phyloP scores from a whole-genome alignment of 2,329 filamentous ascomycete species.

The Xylariaceae sp. region DNA sequence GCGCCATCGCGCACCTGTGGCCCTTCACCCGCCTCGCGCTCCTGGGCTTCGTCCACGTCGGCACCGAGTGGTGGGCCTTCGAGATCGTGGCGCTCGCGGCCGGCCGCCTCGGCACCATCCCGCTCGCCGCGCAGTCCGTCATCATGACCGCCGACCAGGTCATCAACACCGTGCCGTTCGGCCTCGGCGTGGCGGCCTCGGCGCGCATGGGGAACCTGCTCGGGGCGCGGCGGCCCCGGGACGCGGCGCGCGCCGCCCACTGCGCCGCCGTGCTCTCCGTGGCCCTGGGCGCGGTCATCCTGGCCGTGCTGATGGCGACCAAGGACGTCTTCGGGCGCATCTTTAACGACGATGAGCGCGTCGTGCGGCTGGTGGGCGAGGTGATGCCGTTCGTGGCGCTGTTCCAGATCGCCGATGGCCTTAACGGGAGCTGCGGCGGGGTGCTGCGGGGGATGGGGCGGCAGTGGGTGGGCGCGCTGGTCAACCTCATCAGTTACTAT shows the following conservation, averaged over 20 bases:
- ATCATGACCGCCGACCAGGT: slow-evolving; percentile 89
- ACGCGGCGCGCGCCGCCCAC: slow-evolving; percentile 69
- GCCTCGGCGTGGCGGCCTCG: slow-evolving; percentile 76
- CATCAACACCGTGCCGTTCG: slow-evolving; percentile 82
- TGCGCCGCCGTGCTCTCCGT: slow-evolving; percentile 70
- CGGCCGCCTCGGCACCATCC: slow-evolving; percentile 72
- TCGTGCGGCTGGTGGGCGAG: slow-evolving; percentile 67
- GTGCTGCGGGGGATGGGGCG: slow-evolving; percentile 77
- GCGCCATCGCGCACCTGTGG: slow-evolving; percentile 61
- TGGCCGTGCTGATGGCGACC: slow-evolving; percentile 65
- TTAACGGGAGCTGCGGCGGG: slow-evolving; percentile 82
- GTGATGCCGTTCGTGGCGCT: slow-evolving; percentile 84
- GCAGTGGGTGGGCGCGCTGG: slow-evolving; percentile 77
- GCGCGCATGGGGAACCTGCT: slow-evolving; percentile 76
- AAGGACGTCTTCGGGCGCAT: slow-evolving; percentile 70
- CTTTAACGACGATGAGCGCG: slow-evolving; percentile 73
- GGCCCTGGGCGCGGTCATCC: slow-evolving; percentile 61
- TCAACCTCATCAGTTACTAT: slow-evolving; percentile 83
- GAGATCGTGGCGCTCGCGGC: slow-evolving; percentile 84
- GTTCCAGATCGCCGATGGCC: slow-evolving; percentile 84
- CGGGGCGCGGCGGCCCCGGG: slow-evolving; percentile 60
- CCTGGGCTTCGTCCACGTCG: slow-evolving; percentile 76
- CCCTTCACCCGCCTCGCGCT: slow-evolving; percentile 71
- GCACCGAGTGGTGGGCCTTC: slow-evolving; percentile 93
- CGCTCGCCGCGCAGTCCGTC: slow-evolving; percentile 77